phyloP scores from a whole-genome alignment of 495 filamentous ascomycete species.

The Rhypophila decipiens region DNA sequence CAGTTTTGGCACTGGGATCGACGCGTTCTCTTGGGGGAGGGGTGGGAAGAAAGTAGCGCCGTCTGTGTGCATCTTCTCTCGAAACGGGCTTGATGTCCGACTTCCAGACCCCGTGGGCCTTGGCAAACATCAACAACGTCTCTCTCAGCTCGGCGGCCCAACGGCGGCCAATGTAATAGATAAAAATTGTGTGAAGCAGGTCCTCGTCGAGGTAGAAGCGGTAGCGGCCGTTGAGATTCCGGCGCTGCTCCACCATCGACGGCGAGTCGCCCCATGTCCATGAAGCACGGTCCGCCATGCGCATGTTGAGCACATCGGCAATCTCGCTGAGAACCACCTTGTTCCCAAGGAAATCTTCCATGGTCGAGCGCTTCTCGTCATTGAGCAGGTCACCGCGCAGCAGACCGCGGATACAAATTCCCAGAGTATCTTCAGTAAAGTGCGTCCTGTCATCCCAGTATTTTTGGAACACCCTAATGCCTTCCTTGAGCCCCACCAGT shows the following conservation, averaged over 20 bases:
- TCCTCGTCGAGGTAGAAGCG: slow-evolving; percentile 65
- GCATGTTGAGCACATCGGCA: slow-evolving; percentile 65
- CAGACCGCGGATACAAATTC: slow-evolving; percentile 42
- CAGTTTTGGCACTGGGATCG: too few relatives aligned
- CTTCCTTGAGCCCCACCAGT: slow-evolving; percentile 1
- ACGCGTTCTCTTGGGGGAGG: too few relatives aligned
- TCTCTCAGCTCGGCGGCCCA: slow-evolving; percentile 13
- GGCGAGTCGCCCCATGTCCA: slow-evolving; percentile 54
- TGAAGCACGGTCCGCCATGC: slow-evolving; percentile 47
- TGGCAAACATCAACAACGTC: slow-evolving; percentile 37
- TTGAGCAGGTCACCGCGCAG: slow-evolving; percentile 51
- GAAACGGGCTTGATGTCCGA: slow-evolving; percentile 13
- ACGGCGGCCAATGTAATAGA: slow-evolving; percentile 53
- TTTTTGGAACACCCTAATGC: slow-evolving; percentile 7
- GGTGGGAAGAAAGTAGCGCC: slow-evolving; percentile 16
- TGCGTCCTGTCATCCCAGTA: slow-evolving; percentile 12
- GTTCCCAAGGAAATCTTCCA: slow-evolving; percentile 56
- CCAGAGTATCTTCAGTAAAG: slow-evolving; percentile 17
- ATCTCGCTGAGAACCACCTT: slow-evolving; percentile 53
- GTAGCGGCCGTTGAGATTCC: slow-evolving; percentile 62
- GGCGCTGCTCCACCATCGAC: slow-evolving; percentile 31
- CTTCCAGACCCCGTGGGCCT: slow-evolving; percentile 37
- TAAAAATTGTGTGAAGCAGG: slow-evolving; percentile 54
- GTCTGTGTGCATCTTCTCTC: slow-evolving; percentile 14
- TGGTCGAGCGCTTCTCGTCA: slow-evolving; percentile 50